Conservation (phyloP, 1,284 basidiomycete species). For the Tilletia setariae region DNA sequence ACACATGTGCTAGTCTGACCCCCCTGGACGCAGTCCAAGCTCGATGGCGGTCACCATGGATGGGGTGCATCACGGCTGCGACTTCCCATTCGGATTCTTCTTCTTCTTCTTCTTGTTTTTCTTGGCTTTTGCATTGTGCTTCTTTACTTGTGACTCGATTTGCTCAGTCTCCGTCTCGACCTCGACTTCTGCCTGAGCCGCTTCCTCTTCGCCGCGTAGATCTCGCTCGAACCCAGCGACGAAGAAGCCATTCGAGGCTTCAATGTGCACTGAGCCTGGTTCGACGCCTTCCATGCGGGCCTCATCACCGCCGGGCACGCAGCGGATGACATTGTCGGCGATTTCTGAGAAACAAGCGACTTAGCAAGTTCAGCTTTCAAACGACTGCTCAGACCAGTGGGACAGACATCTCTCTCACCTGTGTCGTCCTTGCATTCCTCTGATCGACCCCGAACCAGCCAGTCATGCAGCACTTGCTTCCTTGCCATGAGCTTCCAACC, state of each 20-base stretch:
- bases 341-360: not conserved
- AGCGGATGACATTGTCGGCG: slow-evolving; percentile 35
- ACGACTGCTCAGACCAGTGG: not conserved
- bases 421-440: slow-evolving; percentile 25
- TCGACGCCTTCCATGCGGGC: slow-evolving; percentile 13
- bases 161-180: too few species aligned
- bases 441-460: slow-evolving; percentile 36
- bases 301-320: slow-evolving; percentile 28
- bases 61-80: too few species aligned
- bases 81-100: not conserved
- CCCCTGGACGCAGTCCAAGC: too few species aligned
- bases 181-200: not conserved
- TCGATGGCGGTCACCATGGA: not conserved
- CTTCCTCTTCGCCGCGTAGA: not conserved
- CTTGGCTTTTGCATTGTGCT: slow-evolving; percentile 5
- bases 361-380: not conserved
- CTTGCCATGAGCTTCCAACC: slow-evolving; percentile 40
- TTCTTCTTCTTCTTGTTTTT: slow-evolving; percentile 6
- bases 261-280: slow-evolving; percentile 23
- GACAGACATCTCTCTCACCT: not conserved
- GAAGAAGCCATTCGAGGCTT: slow-evolving; percentile 46
- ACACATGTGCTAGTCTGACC: too few species aligned
- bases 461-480: slow-evolving; percentile 33
- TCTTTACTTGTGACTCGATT: not conserved
- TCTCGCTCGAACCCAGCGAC: slow-evolving; percentile 39